Evolutionary conservation across 192 early-diverging fungal genomes (phyloP).

Genomic region (Linnemannia zychae): DNA sequence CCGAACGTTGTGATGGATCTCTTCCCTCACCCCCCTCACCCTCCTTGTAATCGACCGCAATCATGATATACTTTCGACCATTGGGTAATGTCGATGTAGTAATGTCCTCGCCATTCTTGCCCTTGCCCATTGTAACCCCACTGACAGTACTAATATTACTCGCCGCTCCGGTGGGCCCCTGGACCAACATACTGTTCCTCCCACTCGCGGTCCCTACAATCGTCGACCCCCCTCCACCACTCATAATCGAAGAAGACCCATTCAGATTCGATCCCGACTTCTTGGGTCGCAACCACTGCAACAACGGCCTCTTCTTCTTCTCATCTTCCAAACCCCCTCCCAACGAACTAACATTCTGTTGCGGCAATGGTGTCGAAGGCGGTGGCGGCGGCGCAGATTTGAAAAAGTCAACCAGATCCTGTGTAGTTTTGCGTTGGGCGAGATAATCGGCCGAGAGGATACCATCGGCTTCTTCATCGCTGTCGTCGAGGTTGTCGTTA

Average conservation of each 20-base stretch:
- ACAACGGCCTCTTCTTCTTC: constrained; percentile 36
- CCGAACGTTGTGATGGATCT: not conserved
- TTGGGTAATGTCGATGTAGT: constrained; percentile 26
- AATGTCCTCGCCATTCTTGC: constrained; percentile 15
- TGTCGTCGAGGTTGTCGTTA: constrained; percentile 32
- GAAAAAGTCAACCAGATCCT: constrained; percentile 48
- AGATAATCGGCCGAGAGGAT: constrained; percentile 32
- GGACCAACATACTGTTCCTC: constrained; percentile 13
- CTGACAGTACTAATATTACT: constrained; percentile 29
- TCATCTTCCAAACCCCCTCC: constrained; percentile 9
- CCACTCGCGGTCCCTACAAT: not conserved
- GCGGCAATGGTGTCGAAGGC: constrained; percentile 1
- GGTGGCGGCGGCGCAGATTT: constrained; percentile 41
- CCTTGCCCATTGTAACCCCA: constrained; percentile 7
- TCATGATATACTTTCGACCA: constrained; percentile 54
- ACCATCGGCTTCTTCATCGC: constrained; percentile 20
- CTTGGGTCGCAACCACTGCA: constrained; percentile 31
- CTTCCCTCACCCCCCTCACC: not conserved
- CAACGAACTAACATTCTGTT: not conserved
- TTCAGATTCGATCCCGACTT: constrained; percentile 21
- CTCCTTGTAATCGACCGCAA: constrained; percentile 45
- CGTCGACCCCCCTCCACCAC: not conserved
- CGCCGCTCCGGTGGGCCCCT: not conserved
- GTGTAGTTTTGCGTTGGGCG: constrained; percentile 32
- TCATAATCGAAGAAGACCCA: not conserved